A percentile compares a stretch with the other conserved stretches of the same genome.
Evolutionary conservation across 2,329 filamentous ascomycete species (phyloP).

Genomic region (Cadophora sp.): DNA sequence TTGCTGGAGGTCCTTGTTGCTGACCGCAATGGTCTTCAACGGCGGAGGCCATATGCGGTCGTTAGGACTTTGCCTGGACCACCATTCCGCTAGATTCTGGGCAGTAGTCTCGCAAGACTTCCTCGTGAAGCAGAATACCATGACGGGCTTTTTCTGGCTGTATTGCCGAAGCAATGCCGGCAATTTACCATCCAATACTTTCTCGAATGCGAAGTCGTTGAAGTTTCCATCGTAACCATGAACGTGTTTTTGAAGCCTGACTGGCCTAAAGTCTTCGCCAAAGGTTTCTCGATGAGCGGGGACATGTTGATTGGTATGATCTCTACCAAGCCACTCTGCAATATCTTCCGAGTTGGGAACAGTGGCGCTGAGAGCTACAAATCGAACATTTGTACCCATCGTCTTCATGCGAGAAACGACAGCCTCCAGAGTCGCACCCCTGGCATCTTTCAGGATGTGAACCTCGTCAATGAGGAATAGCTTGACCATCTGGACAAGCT

Average conservation of each 20-base stretch:
- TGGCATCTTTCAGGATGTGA: conserved; percentile 80
- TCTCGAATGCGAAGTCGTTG: conserved; percentile 83
- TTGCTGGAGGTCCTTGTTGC: conserved; percentile 65
- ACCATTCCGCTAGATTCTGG: conserved; percentile 69
- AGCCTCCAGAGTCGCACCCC: conserved; percentile 81
- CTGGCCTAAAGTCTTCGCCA: conserved; percentile 80
- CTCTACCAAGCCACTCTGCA: conserved; percentile 77
- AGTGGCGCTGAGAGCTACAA: conserved; percentile 82
- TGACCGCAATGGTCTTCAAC: conserved; percentile 54
- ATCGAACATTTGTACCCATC: conserved; percentile 75
- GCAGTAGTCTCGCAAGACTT: conserved; percentile 74
- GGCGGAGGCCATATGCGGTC: conserved; percentile 71
- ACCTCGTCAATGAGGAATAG: conserved; percentile 88
- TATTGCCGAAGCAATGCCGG: conserved; percentile 70
- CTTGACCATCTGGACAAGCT: conserved; percentile 75
- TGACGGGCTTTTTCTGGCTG: conserved; percentile 74
- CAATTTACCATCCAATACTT: conserved; percentile 68
- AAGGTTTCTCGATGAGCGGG: conserved; percentile 75
- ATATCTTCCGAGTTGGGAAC: conserved; percentile 84
- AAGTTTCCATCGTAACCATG: conserved; percentile 67
- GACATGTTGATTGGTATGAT: conserved; percentile 61
- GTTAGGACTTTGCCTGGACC: conserved; percentile 56
- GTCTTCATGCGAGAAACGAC: conserved; percentile 90
- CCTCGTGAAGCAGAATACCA: conserved; percentile 83
- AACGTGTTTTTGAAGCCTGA: conserved; percentile 77